Base-by-base conservation (phyloP, 1,284 basidiomycete species). In the Athelia sp. region DNA sequence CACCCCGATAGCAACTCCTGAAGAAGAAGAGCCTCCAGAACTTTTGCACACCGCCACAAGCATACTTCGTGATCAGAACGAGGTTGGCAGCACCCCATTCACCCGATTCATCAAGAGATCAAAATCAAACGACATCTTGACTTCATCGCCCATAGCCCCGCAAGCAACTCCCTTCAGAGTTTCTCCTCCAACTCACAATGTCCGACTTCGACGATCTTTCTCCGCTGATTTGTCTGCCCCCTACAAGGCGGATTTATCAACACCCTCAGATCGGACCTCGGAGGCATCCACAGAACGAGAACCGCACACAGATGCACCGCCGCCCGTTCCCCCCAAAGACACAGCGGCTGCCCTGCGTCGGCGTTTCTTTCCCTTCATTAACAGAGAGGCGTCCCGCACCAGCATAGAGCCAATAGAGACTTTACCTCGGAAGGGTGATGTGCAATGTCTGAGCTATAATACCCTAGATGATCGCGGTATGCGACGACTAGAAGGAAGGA, bases 391-490 rank as follows among this genome's bases (percentile, higher is more conserved):
- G n/a, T 40, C 21, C 4, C 43, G 15, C 18, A 26, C 14, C 43
- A 22, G 59, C 42, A 21, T 51, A 3, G 56, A 63, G 17, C 58
- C 62, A n/a, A 56, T 58, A 2, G 54, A 62, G 29, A 52, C 59
- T 15, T 50, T 59, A 4, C 68, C 71, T 35, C 62, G 65, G 32
- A 77, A 72, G 57, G 86, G 87, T 2, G 84, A 89, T 42, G 71
- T 90, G 3, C 66, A 81, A 2, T 89, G 87, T 60, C 62, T 91
- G 13, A 70, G 70, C 42, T 93, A 93, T 62, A 70, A 76, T 55
- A 87, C 85, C 17, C 69, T 93, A 38, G 86, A 90, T 56, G 90
- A 93, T 61, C 72, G 73, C 24, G 82, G 74, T 10, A 92, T 92
- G 88, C 74, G 81, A 48, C 68, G 76, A 45, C 62, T 93, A 29